Percentiles rank a stretch among this genome's conserved stretches.
Conservation (phyloP, 495 filamentous ascomycete species). For the Podospora fimiseda region DNA sequence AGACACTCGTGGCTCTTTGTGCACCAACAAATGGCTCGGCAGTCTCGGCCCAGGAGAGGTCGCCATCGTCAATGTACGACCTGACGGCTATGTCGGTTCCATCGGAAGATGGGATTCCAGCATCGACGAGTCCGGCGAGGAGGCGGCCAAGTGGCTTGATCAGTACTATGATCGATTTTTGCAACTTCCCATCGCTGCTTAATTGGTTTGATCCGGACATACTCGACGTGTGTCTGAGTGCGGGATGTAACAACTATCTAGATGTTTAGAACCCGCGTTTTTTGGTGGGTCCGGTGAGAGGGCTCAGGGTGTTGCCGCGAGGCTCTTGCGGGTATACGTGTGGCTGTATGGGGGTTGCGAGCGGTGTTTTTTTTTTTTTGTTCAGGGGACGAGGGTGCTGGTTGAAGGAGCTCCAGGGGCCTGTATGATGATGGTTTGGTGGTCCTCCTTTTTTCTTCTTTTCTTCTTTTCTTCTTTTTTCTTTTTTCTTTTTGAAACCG, state of each 20-base stretch:
- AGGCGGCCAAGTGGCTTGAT: slow-evolving; percentile 51
- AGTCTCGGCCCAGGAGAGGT: slow-evolving; percentile 43
- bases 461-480: no score
- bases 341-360: no score
- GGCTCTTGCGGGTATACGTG: no score
- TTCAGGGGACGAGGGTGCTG: no score
- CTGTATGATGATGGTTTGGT: no score
- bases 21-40: slow-evolving; percentile 60
- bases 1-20: slow-evolving; percentile 43
- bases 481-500: background rate
- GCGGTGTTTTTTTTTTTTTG: no score
- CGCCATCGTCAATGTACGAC: slow-evolving; percentile 55
- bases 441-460: no score
- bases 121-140: slow-evolving; percentile 35
- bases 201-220: background rate
- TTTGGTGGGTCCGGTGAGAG: no score
- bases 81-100: slow-evolving; percentile 62
- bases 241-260: no score
- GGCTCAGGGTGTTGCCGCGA: no score
- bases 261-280: no score
- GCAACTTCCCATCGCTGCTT: slow-evolving; percentile 26
- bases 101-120: slow-evolving; percentile 47
- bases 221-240: background rate
- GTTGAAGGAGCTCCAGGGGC: no score
- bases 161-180: slow-evolving; percentile 53